Percentiles rank a stretch among this genome's conserved stretches.
Evolutionary conservation across 257 asterid species (phyloP).

Genomic region (Solanum commersonii): DNA sequence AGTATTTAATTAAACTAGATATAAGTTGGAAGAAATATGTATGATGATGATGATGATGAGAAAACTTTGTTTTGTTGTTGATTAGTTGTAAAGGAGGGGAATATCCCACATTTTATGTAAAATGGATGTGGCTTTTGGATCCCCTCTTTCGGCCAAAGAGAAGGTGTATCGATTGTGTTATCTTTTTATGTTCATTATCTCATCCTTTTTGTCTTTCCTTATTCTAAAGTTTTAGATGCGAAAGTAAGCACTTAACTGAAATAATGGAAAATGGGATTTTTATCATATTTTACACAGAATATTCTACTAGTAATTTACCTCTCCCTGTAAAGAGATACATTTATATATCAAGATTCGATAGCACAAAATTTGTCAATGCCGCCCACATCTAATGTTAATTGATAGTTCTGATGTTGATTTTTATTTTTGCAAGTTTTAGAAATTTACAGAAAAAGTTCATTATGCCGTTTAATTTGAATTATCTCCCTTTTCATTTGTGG

Average conservation of each 20-base stretch:
- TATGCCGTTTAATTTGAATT: background rate
- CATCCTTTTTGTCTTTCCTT: constrained; percentile 3
- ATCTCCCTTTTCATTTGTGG: background rate
- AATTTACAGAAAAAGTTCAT: background rate
- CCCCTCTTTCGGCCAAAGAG: constrained; percentile 11
- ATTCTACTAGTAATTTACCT: background rate
- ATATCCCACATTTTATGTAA: constrained; percentile 30
- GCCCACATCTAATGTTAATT: background rate
- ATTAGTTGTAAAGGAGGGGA: constrained; percentile 25
- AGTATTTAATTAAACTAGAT: background rate
- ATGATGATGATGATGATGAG: background rate
- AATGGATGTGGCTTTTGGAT: constrained; percentile 34
- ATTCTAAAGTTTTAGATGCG: background rate
- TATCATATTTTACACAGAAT: background rate
- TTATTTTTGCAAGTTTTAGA: background rate
- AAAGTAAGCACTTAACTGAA: background rate
- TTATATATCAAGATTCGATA: background rate
- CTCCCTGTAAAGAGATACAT: background rate
- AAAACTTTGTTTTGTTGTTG: constrained; percentile 27
- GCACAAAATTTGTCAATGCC: background rate
- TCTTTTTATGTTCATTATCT: background rate
- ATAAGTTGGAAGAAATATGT: background rate
- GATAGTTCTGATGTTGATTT: background rate
- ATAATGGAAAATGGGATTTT: background rate
- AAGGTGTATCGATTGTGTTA: background rate